A percentile compares a stretch with the other conserved stretches of the same genome.
Evolutionary conservation across 305 asterid genomes (phyloP).

Genomic region (Rubia tinctorum): DNA sequence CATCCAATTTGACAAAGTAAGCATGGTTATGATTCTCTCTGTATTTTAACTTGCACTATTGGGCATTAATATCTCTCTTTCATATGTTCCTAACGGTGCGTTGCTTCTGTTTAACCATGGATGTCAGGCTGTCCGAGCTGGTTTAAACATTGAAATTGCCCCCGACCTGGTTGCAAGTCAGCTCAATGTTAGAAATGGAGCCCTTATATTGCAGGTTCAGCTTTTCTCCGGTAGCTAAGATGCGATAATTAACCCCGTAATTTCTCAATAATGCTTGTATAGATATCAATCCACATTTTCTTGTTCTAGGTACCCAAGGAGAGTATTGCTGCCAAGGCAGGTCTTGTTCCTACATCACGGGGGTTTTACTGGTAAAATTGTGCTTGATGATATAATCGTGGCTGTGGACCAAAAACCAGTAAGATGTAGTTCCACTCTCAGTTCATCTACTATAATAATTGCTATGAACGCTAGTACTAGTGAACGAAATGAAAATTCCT

Average conservation of each 20-base stretch:
- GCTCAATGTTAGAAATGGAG: slow-evolving; percentile 93
- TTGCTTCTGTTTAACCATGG: not conserved
- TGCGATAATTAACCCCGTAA: not conserved
- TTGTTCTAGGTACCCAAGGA: slow-evolving; percentile 59
- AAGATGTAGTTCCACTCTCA: slow-evolving; percentile 23
- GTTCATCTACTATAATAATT: not conserved
- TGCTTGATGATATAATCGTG: slow-evolving; percentile 83
- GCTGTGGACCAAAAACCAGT: slow-evolving; percentile 79
- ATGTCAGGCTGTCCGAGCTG: slow-evolving; percentile 75
- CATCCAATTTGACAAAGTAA: slow-evolving; percentile 81
- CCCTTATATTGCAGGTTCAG: slow-evolving; percentile 67
- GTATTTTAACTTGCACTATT: not conserved
- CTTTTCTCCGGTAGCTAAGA: slow-evolving; percentile 13
- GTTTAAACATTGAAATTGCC: slow-evolving; percentile 72
- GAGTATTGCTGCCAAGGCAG: slow-evolving; percentile 77
- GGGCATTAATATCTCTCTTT: not conserved
- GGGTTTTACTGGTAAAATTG: slow-evolving; percentile 94
- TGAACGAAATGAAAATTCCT: not conserved
- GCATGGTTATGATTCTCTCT: not conserved
- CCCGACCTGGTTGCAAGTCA: slow-evolving; percentile 81
- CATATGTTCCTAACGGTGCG: not conserved
- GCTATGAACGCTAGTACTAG: no score
- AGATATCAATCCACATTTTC: slow-evolving; percentile 4
- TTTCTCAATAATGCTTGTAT: not conserved
- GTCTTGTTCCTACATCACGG: slow-evolving; percentile 77